Conservation (phyloP, 805 yeast genomes). For the Ogataea nakhonphanomensis region DNA sequence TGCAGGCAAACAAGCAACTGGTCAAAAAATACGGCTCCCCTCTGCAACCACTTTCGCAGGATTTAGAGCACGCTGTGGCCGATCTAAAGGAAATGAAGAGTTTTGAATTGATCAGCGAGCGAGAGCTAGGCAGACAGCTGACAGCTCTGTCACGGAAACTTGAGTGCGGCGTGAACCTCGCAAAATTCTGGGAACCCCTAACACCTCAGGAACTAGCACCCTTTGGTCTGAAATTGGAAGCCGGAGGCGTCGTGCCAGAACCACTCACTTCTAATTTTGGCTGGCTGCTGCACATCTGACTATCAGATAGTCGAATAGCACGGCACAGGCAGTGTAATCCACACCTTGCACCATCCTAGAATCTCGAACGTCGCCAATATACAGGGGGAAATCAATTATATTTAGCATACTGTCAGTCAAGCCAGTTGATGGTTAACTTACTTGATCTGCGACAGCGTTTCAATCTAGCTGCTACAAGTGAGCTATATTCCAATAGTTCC, state of each 20-base stretch:
- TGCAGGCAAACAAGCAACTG: conserved; percentile 5
- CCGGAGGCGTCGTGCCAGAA: neutral
- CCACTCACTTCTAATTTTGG: neutral
- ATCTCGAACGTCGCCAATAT: neutral
- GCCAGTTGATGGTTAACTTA: conserved; percentile 12
- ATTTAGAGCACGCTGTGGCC: conserved; percentile 3
- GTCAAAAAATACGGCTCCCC: conserved; percentile 1
- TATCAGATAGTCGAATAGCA: neutral
- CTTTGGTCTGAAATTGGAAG: conserved; percentile 2
- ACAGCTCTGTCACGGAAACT: conserved; percentile 1
- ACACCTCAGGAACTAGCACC: neutral
- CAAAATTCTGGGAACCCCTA: neutral
- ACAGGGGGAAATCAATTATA: neutral
- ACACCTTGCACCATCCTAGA: conserved; percentile 2
- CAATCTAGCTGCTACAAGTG: conserved; percentile 6
- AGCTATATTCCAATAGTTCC: conserved; percentile 13
- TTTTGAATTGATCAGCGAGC: neutral
- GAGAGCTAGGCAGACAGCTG: neutral
- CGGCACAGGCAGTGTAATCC: too few species aligned
- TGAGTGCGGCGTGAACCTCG: conserved; percentile 4
- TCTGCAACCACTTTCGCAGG: conserved; percentile 1
- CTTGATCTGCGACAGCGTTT: conserved; percentile 12
- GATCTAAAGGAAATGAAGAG: conserved; percentile 4
- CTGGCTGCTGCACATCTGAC: conserved; percentile 6
- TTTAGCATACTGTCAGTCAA: neutral